A percentile compares a stretch with the other conserved stretches of the same genome.
phyloP scores from a whole-genome alignment of 495 filamentous ascomycete genomes.

The Trichocladium uniseriatum region DNA sequence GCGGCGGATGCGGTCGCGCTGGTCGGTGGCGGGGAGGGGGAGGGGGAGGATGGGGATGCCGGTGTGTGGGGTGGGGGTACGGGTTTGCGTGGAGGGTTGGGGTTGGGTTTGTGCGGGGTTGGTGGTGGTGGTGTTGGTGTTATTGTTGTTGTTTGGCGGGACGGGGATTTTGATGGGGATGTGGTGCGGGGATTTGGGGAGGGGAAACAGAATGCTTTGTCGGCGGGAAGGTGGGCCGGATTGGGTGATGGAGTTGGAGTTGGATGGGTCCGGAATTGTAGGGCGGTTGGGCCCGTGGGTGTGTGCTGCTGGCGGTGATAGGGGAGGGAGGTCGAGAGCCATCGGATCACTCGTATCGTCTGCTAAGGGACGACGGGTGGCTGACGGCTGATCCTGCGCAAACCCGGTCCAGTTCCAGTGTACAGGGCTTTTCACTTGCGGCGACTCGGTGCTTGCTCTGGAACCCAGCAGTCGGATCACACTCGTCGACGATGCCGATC shows the following conservation, averaged over 20 bases:
- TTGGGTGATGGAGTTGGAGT: not conserved
- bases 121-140: no score
- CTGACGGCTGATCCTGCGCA: conserved; percentile 9
- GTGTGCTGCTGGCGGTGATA: conserved; percentile 11
- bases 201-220: no score
- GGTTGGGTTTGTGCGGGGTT: not conserved
- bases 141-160: no score
- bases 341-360: conserved; percentile 15
- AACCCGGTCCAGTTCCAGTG: conserved; percentile 33
- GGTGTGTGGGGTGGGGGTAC: not conserved
- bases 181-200: no score
- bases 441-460: not conserved
- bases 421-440: conserved; percentile 6
- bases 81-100: not conserved
- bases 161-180: no score
- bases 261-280: not conserved
- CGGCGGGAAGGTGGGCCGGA: not conserved
- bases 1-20: conserved; percentile 48
- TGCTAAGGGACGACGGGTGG: not conserved
- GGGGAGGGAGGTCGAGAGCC: not conserved
- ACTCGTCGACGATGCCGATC: conserved; percentile 26
- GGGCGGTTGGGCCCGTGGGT: not conserved
- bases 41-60: not conserved
- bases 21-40: conserved; percentile 12
- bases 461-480: conserved; percentile 12